Evolutionary conservation across 352 stramenopile species (phyloP).

Genomic region (Peronosclerospora sorghi): DNA sequence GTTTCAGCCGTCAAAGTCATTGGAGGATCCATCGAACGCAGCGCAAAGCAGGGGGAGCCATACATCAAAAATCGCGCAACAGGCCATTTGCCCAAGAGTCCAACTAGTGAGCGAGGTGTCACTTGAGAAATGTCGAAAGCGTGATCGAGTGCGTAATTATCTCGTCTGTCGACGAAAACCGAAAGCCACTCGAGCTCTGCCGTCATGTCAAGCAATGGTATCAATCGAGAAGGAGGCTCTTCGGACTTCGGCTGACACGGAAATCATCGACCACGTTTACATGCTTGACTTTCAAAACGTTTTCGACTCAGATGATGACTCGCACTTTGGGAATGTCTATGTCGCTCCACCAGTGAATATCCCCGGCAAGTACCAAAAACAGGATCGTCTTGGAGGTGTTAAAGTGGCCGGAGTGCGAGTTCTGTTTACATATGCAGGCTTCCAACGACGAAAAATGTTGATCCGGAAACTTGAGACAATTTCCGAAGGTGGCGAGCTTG

Average conservation of each 20-base stretch:
- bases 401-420: constrained; percentile 35
- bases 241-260: constrained; percentile 12
- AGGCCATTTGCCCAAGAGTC: not conserved
- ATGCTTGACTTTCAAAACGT: constrained; percentile 14
- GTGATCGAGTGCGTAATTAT: constrained; percentile 17
- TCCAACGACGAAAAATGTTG: constrained; percentile 42
- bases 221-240: constrained; percentile 11
- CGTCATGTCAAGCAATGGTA: constrained; percentile 8
- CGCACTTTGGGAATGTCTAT: constrained; percentile 9
- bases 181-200: not conserved
- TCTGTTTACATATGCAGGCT: constrained; percentile 45
- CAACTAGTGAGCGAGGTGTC: constrained; percentile 1
- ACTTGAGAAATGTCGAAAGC: constrained; percentile 11
- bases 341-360: constrained; percentile 37
- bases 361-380: constrained; percentile 33
- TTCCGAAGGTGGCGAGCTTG: constrained; percentile 14
- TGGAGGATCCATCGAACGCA: not conserved
- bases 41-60: not conserved
- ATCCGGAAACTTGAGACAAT: constrained; percentile 26
- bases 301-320: constrained; percentile 18
- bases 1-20: constrained; percentile 2
- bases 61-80: constrained; percentile 6
- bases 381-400: constrained; percentile 40
- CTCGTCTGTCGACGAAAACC: constrained; percentile 4
- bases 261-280: constrained; percentile 19